These are phyloP conservation scores for Magnusiomyces paraingens DNA, from an alignment of 1,139 yeast species.

Conservation along the genomic window DNA sequence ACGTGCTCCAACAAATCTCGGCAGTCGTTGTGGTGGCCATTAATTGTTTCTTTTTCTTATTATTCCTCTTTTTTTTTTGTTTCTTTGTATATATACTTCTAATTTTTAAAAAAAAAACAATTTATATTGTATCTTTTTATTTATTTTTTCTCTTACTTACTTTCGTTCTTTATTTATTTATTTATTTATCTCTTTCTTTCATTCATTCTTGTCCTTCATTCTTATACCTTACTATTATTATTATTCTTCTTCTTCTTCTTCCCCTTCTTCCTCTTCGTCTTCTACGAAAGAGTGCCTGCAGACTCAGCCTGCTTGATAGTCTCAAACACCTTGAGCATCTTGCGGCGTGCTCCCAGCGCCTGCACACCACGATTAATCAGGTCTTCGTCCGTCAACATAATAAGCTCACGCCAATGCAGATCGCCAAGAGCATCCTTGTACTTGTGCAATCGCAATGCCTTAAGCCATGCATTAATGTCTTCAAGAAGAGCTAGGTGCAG, in stretches of 20 bases:
- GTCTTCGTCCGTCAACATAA: conserved; percentile 60
- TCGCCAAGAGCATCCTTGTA: conserved; percentile 80
- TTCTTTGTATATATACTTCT: no score
- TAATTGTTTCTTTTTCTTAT: background rate
- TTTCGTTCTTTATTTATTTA: no score
- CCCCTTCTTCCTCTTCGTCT: background rate
- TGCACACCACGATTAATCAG: conserved; percentile 77
- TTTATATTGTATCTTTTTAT: no score
- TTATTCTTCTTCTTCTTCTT: background rate
- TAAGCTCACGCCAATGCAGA: conserved; percentile 71
- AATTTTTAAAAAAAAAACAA: no score
- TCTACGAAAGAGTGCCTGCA: background rate
- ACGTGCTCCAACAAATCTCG: no score
- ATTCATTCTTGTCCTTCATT: background rate
- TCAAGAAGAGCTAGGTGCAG: conserved; percentile 17
- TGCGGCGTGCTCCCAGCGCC: conserved; percentile 93
- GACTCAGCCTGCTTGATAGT: conserved; percentile 50
- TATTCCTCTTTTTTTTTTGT: no score
- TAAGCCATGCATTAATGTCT: conserved; percentile 90
- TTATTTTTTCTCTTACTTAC: no score
- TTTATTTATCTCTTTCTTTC: background rate
- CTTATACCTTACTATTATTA: background rate
- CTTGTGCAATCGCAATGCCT: conserved; percentile 82
- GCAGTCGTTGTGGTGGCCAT: no score
- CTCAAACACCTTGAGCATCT: conserved; percentile 83